phyloP scores from a whole-genome alignment of 2,329 filamentous ascomycete species.

The Biscogniauxia sp. region DNA sequence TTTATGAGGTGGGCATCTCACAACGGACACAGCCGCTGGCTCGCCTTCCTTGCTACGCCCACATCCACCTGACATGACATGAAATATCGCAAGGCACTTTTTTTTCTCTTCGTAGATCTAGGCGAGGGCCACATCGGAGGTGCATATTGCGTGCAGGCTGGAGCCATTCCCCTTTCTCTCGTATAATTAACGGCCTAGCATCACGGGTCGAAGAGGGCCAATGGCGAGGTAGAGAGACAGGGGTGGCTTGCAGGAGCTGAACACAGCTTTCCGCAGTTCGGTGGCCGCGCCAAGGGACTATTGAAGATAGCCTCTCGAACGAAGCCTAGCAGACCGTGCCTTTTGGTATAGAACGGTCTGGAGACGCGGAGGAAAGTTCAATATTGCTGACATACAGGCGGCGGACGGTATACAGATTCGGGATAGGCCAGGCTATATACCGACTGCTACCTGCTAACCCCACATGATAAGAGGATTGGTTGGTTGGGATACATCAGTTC shows the following conservation, averaged over 20 bases:
- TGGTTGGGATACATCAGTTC: not conserved
- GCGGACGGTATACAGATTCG: not conserved
- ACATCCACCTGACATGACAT: conserved; percentile 3
- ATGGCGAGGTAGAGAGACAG: conserved; percentile 14
- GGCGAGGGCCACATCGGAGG: conserved; percentile 1
- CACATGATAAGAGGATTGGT: not conserved
- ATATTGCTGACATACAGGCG: not conserved
- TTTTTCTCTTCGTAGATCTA: conserved; percentile 4
- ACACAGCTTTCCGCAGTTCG: conserved; percentile 11
- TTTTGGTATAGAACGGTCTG: conserved; percentile 12
- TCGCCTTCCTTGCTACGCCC: conserved; percentile 1
- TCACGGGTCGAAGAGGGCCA: conserved; percentile 24
- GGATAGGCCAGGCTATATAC: not conserved
- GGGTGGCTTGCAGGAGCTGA: conserved; percentile 39
- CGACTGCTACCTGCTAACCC: not conserved
- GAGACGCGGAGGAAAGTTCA: conserved; percentile 6
- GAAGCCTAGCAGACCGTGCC: not conserved
- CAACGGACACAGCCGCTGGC: conserved; percentile 1
- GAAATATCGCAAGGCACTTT: conserved; percentile 18
- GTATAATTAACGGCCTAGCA: conserved; percentile 24
- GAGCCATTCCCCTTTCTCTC: conserved; percentile 22
- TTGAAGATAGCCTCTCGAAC: conserved; percentile 17
- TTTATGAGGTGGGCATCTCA: conserved; percentile 9
- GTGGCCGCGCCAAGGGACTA: conserved; percentile 26
- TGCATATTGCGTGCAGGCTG: conserved; percentile 11